Base-by-base conservation (phyloP, 2,329 filamentous ascomycete genomes). In the Cyanodermella asteris region DNA sequence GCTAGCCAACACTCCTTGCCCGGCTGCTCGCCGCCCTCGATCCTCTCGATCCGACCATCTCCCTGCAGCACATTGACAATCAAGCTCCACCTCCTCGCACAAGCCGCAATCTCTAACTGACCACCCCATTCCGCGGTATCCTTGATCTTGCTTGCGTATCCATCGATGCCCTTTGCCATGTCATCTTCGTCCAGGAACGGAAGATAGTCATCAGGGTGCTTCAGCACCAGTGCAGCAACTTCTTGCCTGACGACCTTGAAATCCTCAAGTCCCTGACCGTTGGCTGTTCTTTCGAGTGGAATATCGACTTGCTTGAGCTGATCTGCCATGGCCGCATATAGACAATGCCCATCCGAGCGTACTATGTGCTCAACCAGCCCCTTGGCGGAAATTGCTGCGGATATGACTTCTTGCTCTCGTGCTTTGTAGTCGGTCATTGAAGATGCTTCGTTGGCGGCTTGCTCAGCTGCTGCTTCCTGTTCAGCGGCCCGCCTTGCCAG, bases 51-150 rank as follows among this genome's bases (percentile, higher is more conserved):
- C 28, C 71, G 55, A 4, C 81, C 80, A 43, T 84, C 74, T 40
- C 62, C 63, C 36, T 93, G 82, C 33, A 97, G 54, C 8, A 97
- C 74, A 41, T 72, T 68, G 33, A 94, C 84, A 41, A 73, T 65
- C 7, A 87, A 67, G 3, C 64, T 65, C 39, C 90, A 94, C 27
- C 65, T 67, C 43, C 67, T 71, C 25, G 84, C 76, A 43, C 97
- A 58, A 13, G 87, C 87, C 46, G 72, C 59, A 28, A 97, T 50
- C 56, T 97, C 87, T 34, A 93, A 50, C 55, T 94, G 78, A 0
- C 87, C 87, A 24, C 87, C 87, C 87, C 87, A 97, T 50, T 91
- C 84, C 0, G 78, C 82, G 24, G 82, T 93, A 30, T 87, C 69
- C 33, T 71, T 55, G 31, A 97, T 77, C 51, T 75, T 78, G 23